These are phyloP conservation scores for Stropharia rugosoannulata DNA, from an alignment of 768 basidiomycete genomes.

Conservation along the genomic window DNA sequence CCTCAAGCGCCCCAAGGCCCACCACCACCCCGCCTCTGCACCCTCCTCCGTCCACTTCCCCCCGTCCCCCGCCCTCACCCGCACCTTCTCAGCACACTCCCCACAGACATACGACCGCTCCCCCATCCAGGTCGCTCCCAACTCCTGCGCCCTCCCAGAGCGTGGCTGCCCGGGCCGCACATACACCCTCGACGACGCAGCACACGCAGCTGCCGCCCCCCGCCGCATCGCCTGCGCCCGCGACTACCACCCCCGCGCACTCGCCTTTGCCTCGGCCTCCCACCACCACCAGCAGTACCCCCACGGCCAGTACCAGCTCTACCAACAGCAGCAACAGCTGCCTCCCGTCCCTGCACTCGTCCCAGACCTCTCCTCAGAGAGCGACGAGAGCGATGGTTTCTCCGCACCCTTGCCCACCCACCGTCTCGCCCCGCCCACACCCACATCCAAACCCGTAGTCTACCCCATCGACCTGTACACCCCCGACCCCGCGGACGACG, in stretches of 20 bases:
- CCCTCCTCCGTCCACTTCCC: conserved; percentile 48
- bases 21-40: conserved; percentile 21
- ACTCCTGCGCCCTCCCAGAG: conserved; percentile 74
- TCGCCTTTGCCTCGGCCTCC: conserved; percentile 20
- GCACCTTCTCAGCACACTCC: conserved; percentile 52
- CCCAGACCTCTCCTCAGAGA: conserved; percentile 62
- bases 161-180: conserved; percentile 77
- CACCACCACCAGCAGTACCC: too few relatives aligned
- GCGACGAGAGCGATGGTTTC: conserved; percentile 60
- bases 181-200: conserved; percentile 47
- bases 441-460: too few relatives aligned
- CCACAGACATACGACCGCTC: conserved; percentile 74
- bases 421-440: too few relatives aligned
- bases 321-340: conserved; percentile 3
- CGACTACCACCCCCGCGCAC: conserved; percentile 47
- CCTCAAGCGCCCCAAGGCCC: conserved; percentile 47
- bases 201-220: conserved; percentile 11
- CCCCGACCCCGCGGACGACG: too few relatives aligned
- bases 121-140: conserved; percentile 72
- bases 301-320: conserved; percentile 4
- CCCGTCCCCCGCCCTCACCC: conserved; percentile 50
- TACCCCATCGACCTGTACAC: too few relatives aligned
- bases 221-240: conserved; percentile 25
- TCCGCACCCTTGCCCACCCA: conserved; percentile 23
- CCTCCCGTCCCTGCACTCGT: conserved; percentile 48